Evolutionary conservation across 2,329 filamentous ascomycete genomes (phyloP), one percentile per base, ranked within the genome.

Genomic region (Tolypocladium amazonense): DNA sequence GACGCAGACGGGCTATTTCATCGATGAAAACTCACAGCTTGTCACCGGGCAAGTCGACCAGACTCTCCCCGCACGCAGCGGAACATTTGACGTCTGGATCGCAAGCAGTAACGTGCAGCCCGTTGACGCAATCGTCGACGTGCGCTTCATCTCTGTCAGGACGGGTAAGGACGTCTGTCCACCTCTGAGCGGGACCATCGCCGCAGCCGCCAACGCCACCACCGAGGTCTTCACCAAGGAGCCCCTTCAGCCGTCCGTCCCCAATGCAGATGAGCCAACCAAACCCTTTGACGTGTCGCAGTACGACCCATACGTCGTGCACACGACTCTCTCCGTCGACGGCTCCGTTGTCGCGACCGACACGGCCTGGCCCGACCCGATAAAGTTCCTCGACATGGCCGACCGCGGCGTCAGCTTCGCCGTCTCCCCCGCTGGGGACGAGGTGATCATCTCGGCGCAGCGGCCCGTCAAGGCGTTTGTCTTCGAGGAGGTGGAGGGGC

Each of bases 291-390:
- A 53, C 50, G 50, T 53, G 23, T 35, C 30, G 0, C 50, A 35
- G 18, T 53, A 53, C 50, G 71, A 75, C 33, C 76, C 76, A 1
- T 78, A 76, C n/a, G 75, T 83, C 3, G 76, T 83, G 27, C 72
- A 76, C 11, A 77, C 76, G 1, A 73, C 74, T 37, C 65, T 84
- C 2, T 65, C 72, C 9, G 62, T 73, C 6, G 67, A 73, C 2
- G 65, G 72, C 0, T 61, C 69, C 23, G 67, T 76, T 20, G 67
- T 82, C 2, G 75, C 81, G 4, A 71, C 76, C 18, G 80, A 82
- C 60, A 73, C 77, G 15, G 80, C 81, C 37, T 87, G 84, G 83
- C 83, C 84, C 0, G 81, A 87, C 56, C 84, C 84, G 0, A 63
- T 87, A 57, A 87, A 87, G 69, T 86, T 85, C 62, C 68, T 84